Base-by-base conservation (phyloP, 2,329 filamentous ascomycete genomes). In the Cryphonectria naterciae region DNA sequence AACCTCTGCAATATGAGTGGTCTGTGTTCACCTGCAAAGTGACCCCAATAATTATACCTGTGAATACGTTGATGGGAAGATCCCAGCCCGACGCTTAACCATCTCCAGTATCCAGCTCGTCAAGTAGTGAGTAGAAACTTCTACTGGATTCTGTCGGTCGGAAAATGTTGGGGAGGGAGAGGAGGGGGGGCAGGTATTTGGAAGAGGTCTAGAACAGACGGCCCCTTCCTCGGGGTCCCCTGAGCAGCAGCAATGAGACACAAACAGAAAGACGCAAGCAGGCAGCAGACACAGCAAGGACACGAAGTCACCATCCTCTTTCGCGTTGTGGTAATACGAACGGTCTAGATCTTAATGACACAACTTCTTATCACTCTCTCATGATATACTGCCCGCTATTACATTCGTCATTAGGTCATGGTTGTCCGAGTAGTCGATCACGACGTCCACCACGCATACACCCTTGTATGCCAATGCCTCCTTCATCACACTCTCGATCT, bases 361-460 rank as follows among this genome's bases (percentile, higher is more conserved):
- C 7, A 6, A 32, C 7, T 7, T 11, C 52, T 15, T 17, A 32
- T 32, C 3, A 3, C 25, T 32, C 13, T 58, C 35, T 28, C 19
- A 78, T 17, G 70, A 70, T 19, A 77, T 74, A 10, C 63, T 74
- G 19, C 78, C 75, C 4, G 74, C 58, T 61, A 84, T 79, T 4
- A 85, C 76, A 64, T 83, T 75, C 58, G 75, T 75, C 71, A 83
- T 83, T 70, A 85, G 72, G 67, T 82, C 82, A 65, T 77, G 76
- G 49, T 81, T 83, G 35, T 80, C 76, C 43, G 78, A 79, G 72
- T 85, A 85, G 74, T 85, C 83, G 69, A 85, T 84, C 56, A 76
- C 74, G 8, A 85, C 78, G 74, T 85, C 83, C 22, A 85, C 84
- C n/a, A 85, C 72, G 49, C 78, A 79, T 2, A 85, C 79, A 1